A percentile compares a stretch with the other conserved stretches of the same genome.
Evolutionary conservation across 495 filamentous ascomycete species (phyloP).

Genomic region (Penicillium paxilli): DNA sequence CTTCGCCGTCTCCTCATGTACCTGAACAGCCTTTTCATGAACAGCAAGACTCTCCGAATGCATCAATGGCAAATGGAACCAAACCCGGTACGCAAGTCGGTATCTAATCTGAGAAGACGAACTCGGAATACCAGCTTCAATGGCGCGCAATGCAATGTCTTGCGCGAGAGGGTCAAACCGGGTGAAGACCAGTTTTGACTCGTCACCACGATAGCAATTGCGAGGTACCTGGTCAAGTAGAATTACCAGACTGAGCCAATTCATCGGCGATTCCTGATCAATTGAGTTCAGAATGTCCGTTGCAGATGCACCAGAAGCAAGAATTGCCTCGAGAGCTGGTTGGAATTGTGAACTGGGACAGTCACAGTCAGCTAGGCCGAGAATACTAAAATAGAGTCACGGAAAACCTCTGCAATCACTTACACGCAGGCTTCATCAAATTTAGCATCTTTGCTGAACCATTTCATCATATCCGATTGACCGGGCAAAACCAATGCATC

Average conservation of each 20-base stretch:
- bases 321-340: slow-evolving; percentile 24
- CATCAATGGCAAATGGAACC: slow-evolving; percentile 38
- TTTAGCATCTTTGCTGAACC: slow-evolving; percentile 24
- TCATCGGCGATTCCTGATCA: slow-evolving; percentile 12
- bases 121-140: slow-evolving; percentile 14
- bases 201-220: slow-evolving; percentile 33
- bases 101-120: slow-evolving; percentile 22
- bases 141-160: slow-evolving; percentile 21
- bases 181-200: slow-evolving; percentile 28
- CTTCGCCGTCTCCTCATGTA: slow-evolving; percentile 19
- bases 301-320: slow-evolving; percentile 16
- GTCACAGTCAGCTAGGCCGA: not conserved
- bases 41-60: slow-evolving; percentile 29
- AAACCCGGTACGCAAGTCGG: slow-evolving; percentile 27
- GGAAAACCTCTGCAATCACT: too few relatives aligned
- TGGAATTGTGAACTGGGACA: slow-evolving; percentile 23
- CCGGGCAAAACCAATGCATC: slow-evolving; percentile 17
- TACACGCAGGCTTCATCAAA: slow-evolving; percentile 34
- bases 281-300: slow-evolving; percentile 22
- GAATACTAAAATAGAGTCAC: not conserved
- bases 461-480: slow-evolving; percentile 21
- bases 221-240: slow-evolving; percentile 34
- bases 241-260: slow-evolving; percentile 28
- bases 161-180: slow-evolving; percentile 31
- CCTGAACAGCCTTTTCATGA: slow-evolving; percentile 23